Evolutionary conservation across 129 eudicot genomes (phyloP), one percentile per base, ranked within the genome.

Genomic region (Deinandra increscens): DNA sequence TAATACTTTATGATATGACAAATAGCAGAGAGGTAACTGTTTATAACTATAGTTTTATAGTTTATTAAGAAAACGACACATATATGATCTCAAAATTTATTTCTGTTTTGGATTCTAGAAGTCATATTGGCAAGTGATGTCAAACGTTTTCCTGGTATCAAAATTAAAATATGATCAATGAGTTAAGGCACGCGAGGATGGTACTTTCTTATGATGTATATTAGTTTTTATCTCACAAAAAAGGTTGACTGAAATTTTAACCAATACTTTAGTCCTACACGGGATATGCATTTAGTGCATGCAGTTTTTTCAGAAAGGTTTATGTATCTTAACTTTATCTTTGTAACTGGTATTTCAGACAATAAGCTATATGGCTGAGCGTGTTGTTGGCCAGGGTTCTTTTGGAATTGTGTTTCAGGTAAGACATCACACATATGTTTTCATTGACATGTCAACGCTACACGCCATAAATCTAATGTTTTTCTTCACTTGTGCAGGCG

Each of bases 321-420:
- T 18, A 50, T 34, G 44, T 19, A 50, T 49, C 36, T 59, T 42
- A 44, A 41, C 10, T 26, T 43, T 23, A 9, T 23, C 59, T 46
- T 5, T 64, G 44, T 34, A 14, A 38, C 45, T 78, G 36, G 23
- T 54, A 44, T 37, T 44, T 67, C 80, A 86, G 91, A 86, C 91
- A 18, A 86, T 86, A 66, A 86, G 91, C 76, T 86, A 86, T 62
- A 86, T 86, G 91, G 91, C 91, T 8, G 91, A 85, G 78, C 91
- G 91, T 14, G 64, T 85, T 13, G 91, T 85, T 41, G 91, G 91
- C 23, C 91, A 86, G 66, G 91, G 91, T 50, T 86, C 91, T 42
- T 86, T 86, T 12, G 91, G 91, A 39, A 80, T 86, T n/a, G 91
- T 86, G 19, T 86, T 86, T 78, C 91, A 86, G 87, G 91, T 86